Evolutionary conservation across 441 rosid species (phyloP).

Genomic region (Erodium trifolium): DNA sequence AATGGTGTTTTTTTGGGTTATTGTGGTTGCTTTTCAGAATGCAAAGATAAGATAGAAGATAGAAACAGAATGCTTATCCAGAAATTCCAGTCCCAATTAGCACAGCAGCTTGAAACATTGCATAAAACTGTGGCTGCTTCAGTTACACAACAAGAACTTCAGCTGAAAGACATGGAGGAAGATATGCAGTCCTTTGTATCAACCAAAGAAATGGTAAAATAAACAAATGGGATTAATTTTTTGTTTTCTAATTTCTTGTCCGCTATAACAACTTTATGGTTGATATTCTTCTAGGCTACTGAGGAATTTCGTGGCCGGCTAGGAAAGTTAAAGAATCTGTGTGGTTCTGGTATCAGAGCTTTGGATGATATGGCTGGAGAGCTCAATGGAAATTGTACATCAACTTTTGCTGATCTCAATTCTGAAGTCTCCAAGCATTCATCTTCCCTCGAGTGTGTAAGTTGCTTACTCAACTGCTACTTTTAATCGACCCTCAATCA

Average conservation of each 20-base stretch:
- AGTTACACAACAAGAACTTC: constrained; percentile 73
- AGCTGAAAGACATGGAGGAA: constrained; percentile 82
- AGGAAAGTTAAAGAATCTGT: constrained; percentile 51
- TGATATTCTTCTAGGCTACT: constrained; percentile 51
- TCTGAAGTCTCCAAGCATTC: constrained; percentile 83
- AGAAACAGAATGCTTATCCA: constrained; percentile 65
- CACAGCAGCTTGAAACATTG: constrained; percentile 65
- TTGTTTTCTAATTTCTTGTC: constrained; percentile 11
- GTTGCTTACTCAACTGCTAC: constrained; percentile 21
- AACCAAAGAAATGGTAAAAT: constrained; percentile 66
- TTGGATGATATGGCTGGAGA: constrained; percentile 64
- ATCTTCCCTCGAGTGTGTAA: constrained; percentile 68
- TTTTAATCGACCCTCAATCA: constrained; percentile 3
- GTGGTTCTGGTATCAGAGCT: constrained; percentile 65
- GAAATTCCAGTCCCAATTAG: constrained; percentile 69
- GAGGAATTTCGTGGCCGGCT: constrained; percentile 66
- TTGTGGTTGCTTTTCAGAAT: constrained; percentile 42
- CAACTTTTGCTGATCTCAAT: constrained; percentile 62
- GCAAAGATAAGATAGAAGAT: constrained; percentile 92
- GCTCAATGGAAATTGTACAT: constrained; percentile 58
- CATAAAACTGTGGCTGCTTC: constrained; percentile 83
- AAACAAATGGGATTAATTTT: background rate
- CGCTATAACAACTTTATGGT: constrained; percentile 15
- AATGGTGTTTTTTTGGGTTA: background rate
- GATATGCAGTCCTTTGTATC: constrained; percentile 88